These are phyloP conservation scores for Aspergillus fumigatiaffinis DNA, from an alignment of 2,329 filamentous ascomycete species.

Conservation along the genomic window DNA sequence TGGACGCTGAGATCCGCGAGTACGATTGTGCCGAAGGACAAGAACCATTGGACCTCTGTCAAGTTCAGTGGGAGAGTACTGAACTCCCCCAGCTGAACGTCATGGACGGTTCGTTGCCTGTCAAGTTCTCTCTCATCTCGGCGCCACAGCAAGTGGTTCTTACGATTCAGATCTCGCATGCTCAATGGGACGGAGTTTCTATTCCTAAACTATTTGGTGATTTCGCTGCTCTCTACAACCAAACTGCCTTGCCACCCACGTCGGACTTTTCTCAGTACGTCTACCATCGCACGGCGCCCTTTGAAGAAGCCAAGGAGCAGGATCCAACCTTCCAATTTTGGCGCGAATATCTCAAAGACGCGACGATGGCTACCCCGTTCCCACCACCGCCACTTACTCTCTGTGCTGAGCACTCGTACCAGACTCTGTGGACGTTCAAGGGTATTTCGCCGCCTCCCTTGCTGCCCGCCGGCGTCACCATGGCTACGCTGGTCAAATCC, in stretches of 20 bases:
- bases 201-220: background rate
- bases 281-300: background rate
- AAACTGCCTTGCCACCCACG: background rate
- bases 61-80: background rate
- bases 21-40: background rate
- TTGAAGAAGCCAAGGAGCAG: background rate
- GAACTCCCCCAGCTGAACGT: background rate
- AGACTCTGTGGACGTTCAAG: background rate
- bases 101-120: background rate
- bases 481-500: background rate
- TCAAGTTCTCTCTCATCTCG: background rate
- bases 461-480: background rate
- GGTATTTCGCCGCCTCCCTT: background rate
- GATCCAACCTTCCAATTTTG: background rate
- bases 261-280: background rate
- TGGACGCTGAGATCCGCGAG: background rate
- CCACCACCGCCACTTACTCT: background rate
- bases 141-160: background rate
- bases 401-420: background rate
- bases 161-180: background rate
- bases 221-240: background rate
- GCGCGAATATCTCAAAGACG: background rate
- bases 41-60: background rate
- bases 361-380: background rate
- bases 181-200: background rate